A percentile compares a stretch with the other conserved stretches of the same genome.
These are phyloP conservation scores for Scopulariopsis brevicaulis DNA, from an alignment of 2,329 filamentous ascomycete genomes.

Conservation along the genomic window DNA sequence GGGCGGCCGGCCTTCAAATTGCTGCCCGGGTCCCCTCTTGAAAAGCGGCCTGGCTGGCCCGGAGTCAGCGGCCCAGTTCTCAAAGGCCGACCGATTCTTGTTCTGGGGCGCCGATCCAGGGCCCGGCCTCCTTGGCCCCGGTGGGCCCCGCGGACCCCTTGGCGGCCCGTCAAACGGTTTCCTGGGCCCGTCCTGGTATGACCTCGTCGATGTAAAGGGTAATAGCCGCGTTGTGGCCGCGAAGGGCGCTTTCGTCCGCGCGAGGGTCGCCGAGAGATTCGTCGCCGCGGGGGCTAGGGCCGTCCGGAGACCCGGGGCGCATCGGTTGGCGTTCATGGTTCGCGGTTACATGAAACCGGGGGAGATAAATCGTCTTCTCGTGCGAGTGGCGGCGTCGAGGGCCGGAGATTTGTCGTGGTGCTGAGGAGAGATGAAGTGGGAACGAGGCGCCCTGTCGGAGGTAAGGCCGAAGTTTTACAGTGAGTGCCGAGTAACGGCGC, in stretches of 20 bases:
- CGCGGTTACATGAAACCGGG: background rate
- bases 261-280: background rate
- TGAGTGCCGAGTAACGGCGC: background rate
- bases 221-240: too few relatives aligned
- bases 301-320: slow-evolving; percentile 29
- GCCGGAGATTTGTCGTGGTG: background rate
- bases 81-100: too few relatives aligned
- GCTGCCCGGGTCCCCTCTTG: too few relatives aligned
- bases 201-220: background rate
- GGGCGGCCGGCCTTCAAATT: too few relatives aligned
- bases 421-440: background rate
- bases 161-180: too few relatives aligned
- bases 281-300: slow-evolving; percentile 19
- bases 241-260: background rate
- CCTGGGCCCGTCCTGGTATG: too few relatives aligned
- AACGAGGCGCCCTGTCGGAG: background rate
- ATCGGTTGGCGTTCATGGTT: slow-evolving; percentile 13
- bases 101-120: too few relatives aligned
- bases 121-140: too few relatives aligned
- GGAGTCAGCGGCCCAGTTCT: too few relatives aligned
- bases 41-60: too few relatives aligned
- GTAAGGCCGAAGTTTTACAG: background rate
- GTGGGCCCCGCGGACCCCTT: too few relatives aligned
- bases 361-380: background rate
- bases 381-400: background rate